Evolutionary conservation across 163 green algal species (phyloP), one percentile per base, ranked within the genome.

Genomic region (Chloroidium sp.): DNA sequence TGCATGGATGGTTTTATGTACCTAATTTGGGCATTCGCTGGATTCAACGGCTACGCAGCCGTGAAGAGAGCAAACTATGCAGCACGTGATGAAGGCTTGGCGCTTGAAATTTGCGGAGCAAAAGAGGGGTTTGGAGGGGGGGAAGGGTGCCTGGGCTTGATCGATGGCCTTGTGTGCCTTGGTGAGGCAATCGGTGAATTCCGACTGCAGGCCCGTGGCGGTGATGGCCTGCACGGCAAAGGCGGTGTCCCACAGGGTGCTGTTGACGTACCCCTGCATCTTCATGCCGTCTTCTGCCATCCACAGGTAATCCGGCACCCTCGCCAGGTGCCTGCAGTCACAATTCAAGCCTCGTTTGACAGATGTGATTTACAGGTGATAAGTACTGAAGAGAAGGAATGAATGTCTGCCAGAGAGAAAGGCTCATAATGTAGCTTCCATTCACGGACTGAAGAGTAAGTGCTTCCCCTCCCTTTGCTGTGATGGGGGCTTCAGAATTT

Each of bases 181-280:
- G 4, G 62, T 64, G 64, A 97, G 84, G 82, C 87, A 94, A 1
- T 62, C 57, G 1, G 76, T 77, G 61, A 93, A 93, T 76, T 93
- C 84, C 0, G 87, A 68, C 0, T 80, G 76, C 13, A 97, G 85
- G 4, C 90, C 90, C 0, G 90, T 91, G 10, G 89, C 86, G 0
- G 82, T 86, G 62, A 98, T 89, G 59, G 93, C 93, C 85, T 98
- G 95, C 62, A 96, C 94, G 2, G 94, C 92, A 87, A 99, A 99
- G 13, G 88, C 82, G 1, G 95, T 98, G 92, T 99, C 96, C 96
- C 96, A 99, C 75, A 98, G 86, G 90, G 98, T 95, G 60, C 82
- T 93, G 81, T 96, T 96, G 86, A 99, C 99, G 92, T 99, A 99
- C 4, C 96, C 96, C 88, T 98, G 84, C 96, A 99, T 99, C 89